Evolutionary conservation across 1,284 basidiomycete genomes (phyloP), one percentile per base, ranked within the genome.

Genomic region (Cryptococcus depauperatus): DNA sequence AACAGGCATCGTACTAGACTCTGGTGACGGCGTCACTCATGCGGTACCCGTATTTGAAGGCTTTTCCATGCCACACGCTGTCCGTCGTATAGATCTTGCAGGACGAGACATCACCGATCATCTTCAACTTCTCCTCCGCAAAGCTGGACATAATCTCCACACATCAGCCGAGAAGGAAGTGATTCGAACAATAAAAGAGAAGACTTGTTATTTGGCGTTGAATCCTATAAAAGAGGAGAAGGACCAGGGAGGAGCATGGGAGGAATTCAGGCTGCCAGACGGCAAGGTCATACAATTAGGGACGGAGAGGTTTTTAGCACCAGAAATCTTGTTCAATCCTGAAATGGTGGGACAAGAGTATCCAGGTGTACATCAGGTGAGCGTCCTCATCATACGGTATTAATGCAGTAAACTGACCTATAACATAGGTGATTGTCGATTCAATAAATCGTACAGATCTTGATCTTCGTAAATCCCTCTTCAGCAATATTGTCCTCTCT

Each of bases 1-100:
- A 50, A 98, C 95, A 25, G 95, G 95, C 30, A 96, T 98, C 47
- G 95, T 99, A 3, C 78, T 99, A 13, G 95, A 99, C 68, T 97
- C 95, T 3, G 95, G 95, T 10, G 95, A 99, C 66, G 95, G 95
- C 19, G 95, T 99, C 2, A 97, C 95, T 18, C 95, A 99, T 58
- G 90, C 95, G 3, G 95, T 99, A 3, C 95, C 95, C 3, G 95
- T 99, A 9, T 99, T 95, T 62, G 95, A 99, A 68, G 95, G 95
- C 0, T 98, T 98, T 74, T 92, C 89, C 8, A 96, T 98, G 88
- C 92, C 93, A 29, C 90, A 98, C 66, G 93, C 95, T 29, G 93
- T 98, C 56, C 82, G 91, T 44, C 76, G 95, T 61, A 84, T 97
- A 46, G 95, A 99, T 68, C 81, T 99, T 5, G 95, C 95, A 19